A percentile compares a stretch with the other conserved stretches of the same genome.
These are phyloP conservation scores for Pulveroboletus sp. DNA, from an alignment of 768 basidiomycete species.

Conservation along the genomic window DNA sequence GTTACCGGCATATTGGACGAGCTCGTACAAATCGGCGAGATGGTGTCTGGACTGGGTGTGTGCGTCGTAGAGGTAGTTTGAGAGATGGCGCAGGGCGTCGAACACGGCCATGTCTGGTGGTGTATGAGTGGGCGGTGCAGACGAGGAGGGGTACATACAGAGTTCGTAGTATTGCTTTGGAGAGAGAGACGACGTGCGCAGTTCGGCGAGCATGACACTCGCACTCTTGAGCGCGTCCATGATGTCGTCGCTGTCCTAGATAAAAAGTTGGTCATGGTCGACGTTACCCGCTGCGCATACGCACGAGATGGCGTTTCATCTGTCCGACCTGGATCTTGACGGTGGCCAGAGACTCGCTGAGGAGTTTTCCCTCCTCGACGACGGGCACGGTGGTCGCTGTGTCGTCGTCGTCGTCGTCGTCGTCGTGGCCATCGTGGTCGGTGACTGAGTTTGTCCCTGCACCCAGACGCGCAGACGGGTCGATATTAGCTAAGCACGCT, in stretches of 20 bases:
- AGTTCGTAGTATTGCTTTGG: constrained; percentile 99
- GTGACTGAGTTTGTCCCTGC: not conserved
- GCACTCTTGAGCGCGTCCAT: constrained; percentile 99
- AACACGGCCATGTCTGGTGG: constrained; percentile 94
- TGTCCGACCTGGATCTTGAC: constrained; percentile 92
- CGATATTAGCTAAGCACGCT: constrained; percentile 17
- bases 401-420: constrained; percentile 16
- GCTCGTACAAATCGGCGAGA: constrained; percentile 96
- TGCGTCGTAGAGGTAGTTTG: constrained; percentile 95
- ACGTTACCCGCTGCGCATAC: constrained; percentile 26
- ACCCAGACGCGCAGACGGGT: too few relatives aligned
- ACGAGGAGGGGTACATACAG: constrained; percentile 48
- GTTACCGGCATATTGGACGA: constrained; percentile 99
- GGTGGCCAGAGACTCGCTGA: constrained; percentile 80
- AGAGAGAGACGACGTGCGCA: constrained; percentile 88
- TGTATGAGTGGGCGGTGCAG: not conserved
- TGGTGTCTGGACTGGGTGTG: constrained; percentile 91
- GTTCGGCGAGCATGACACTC: constrained; percentile 94
- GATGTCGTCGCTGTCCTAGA: constrained; percentile 88
- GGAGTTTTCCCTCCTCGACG: constrained; percentile 77
- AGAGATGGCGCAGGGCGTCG: constrained; percentile 91
- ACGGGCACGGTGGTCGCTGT: constrained; percentile 35
- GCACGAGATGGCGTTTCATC: constrained; percentile 90
- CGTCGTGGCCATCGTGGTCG: constrained; percentile 22
- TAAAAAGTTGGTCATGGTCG: not conserved